Conservation (phyloP, 495 filamentous ascomycete species). For the Friedmanniomyces simplex region DNA sequence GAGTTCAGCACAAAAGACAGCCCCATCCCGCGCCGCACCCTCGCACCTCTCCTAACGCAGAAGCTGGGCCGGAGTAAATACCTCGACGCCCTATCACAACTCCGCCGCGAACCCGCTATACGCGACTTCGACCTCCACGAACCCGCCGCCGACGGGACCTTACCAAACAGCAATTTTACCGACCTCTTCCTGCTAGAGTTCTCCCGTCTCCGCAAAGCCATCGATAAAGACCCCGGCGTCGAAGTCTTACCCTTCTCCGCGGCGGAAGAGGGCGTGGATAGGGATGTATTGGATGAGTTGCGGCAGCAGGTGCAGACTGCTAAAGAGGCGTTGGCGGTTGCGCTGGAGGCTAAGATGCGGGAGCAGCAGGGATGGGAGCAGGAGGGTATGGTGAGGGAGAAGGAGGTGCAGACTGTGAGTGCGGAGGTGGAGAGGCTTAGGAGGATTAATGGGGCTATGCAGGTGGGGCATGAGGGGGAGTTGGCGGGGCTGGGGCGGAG, state of each 20-base stretch:
- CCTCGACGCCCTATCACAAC: constrained; percentile 67
- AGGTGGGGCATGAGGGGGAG: constrained; percentile 57
- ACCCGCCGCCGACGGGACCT: constrained; percentile 23
- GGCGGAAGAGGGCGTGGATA: constrained; percentile 30
- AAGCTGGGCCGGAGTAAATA: constrained; percentile 81
- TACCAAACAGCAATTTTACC: constrained; percentile 76
- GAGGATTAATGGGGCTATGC: constrained; percentile 59
- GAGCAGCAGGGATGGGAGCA: constrained; percentile 52
- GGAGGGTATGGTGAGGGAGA: constrained; percentile 68
- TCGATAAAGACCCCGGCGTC: constrained; percentile 82
- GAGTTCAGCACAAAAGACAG: constrained; percentile 98
- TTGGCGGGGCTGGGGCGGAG: constrained; percentile 26
- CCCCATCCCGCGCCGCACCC: constrained; percentile 69
- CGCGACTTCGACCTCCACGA: constrained; percentile 79
- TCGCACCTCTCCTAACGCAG: constrained; percentile 70
- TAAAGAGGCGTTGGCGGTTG: constrained; percentile 53
- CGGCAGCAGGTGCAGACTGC: constrained; percentile 67
- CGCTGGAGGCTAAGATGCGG: constrained; percentile 55
- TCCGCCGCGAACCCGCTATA: constrained; percentile 71
- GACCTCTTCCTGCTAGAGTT: constrained; percentile 96
- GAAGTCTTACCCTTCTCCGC: constrained; percentile 55
- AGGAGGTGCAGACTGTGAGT: constrained; percentile 56
- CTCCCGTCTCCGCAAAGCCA: constrained; percentile 69
- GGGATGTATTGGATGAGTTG: constrained; percentile 59
- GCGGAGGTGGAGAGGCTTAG: constrained; percentile 57